These are phyloP conservation scores for Mesostigma viride DNA, from an alignment of 139 green algal species.

Conservation along the genomic window DNA sequence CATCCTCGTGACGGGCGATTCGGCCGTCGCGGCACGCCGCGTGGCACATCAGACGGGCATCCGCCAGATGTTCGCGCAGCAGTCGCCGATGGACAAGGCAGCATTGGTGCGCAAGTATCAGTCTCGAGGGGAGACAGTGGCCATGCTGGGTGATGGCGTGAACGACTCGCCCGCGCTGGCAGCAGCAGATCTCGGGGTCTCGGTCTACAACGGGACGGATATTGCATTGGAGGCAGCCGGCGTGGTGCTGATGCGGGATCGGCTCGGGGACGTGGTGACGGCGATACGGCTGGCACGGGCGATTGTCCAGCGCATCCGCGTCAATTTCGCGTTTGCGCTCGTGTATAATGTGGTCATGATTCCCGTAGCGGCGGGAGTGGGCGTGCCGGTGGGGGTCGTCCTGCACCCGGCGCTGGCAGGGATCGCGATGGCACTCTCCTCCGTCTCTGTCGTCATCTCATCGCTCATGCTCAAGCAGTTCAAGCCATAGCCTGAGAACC, in stretches of 20 bases:
- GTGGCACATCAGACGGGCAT: too few species aligned
- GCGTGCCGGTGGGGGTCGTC: too few species aligned
- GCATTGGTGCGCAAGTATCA: constrained; percentile 34
- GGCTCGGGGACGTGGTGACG: constrained; percentile 69
- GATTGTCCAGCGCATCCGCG: constrained; percentile 62
- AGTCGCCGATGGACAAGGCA: too few species aligned
- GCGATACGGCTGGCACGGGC: constrained; percentile 63
- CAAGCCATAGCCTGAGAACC: too few species aligned
- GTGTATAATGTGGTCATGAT: constrained; percentile 79
- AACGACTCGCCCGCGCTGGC: constrained; percentile 86
- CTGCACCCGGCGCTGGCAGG: constrained; percentile 77
- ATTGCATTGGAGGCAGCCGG: constrained; percentile 57
- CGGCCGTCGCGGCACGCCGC: too few species aligned
- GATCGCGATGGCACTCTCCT: constrained; percentile 69
- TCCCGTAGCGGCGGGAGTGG: constrained; percentile 53
- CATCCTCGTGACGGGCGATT: too few species aligned
- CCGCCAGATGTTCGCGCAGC: too few species aligned
- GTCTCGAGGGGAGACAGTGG: constrained; percentile 65
- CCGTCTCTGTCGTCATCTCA: constrained; percentile 65
- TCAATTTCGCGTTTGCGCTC: constrained; percentile 83
- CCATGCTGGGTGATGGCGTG: constrained; percentile 89
- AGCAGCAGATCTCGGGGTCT: constrained; percentile 63
- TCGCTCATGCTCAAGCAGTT: constrained; percentile 64
- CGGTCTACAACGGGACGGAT: constrained; percentile 64
- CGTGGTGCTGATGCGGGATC: constrained; percentile 76